Evolutionary conservation across 495 filamentous ascomycete species (phyloP).

Genomic region (Penicillium chermesinum): DNA sequence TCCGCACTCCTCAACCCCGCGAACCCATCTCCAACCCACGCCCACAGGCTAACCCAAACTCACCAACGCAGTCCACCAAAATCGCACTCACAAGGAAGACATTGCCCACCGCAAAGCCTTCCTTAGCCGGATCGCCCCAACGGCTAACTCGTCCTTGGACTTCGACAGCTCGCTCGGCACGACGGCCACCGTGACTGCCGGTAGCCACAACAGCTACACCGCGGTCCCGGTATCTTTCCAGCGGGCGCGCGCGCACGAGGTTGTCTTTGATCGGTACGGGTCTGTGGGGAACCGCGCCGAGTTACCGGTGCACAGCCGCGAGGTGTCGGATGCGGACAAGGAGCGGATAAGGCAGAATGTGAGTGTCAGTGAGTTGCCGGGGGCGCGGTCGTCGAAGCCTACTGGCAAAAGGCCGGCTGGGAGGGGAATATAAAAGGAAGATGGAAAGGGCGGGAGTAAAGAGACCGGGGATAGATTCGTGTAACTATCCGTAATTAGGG

Average conservation of each 20-base stretch:
- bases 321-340: slow-evolving; percentile 2
- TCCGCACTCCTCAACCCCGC: not conserved
- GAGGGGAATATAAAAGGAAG: too few species aligned
- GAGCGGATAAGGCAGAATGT: not conserved
- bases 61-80: slow-evolving; percentile 18
- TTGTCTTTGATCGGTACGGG: slow-evolving; percentile 21
- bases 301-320: slow-evolving; percentile 13
- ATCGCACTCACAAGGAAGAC: slow-evolving; percentile 21
- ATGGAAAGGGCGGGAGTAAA: too few species aligned
- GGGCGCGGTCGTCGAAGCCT: not conserved
- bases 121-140: slow-evolving; percentile 14
- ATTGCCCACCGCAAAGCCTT: slow-evolving; percentile 33
- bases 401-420: too few species aligned
- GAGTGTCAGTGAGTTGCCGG: not conserved
- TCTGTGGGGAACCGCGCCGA: slow-evolving; percentile 14
- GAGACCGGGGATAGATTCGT: too few species aligned
- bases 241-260: slow-evolving; percentile 15
- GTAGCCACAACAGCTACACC: not conserved
- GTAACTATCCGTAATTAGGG: too few species aligned
- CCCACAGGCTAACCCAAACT: too few species aligned
- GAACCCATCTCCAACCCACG: not conserved
- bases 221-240: not conserved
- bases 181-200: slow-evolving; percentile 9
- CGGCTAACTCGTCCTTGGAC: slow-evolving; percentile 1
- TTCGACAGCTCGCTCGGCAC: slow-evolving; percentile 8